A percentile compares a stretch with the other conserved stretches of the same genome.
phyloP scores from a whole-genome alignment of 179 eudicot genomes.

The Beta macrorhiza region DNA sequence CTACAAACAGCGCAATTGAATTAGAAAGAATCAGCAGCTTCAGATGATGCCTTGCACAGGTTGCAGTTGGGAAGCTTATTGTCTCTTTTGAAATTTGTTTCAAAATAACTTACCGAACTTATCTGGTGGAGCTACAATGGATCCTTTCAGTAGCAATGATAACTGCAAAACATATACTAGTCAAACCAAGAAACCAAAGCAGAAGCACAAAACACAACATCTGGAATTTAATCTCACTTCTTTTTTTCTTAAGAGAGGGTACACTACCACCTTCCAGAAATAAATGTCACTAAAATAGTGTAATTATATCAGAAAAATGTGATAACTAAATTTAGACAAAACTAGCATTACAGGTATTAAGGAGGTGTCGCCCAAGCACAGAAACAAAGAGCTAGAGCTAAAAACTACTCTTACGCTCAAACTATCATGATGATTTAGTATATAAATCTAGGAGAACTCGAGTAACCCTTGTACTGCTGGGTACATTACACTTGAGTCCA shows the following conservation, averaged over 20 bases:
- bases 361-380: too few species aligned
- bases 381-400: too few species aligned
- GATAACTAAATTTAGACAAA: too few species aligned
- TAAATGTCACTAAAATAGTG: not conserved
- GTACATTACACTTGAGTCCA: too few species aligned
- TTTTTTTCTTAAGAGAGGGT: not conserved
- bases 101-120: constrained; percentile 65
- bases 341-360: too few species aligned
- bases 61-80: not conserved
- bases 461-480: too few species aligned
- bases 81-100: not conserved
- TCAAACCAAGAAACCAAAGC: not conserved
- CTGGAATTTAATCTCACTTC: not conserved
- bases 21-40: constrained; percentile 15
- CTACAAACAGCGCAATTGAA: constrained; percentile 38
- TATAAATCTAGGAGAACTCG: too few species aligned
- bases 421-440: too few species aligned
- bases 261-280: not conserved
- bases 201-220: not conserved
- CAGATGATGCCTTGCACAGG: constrained; percentile 10
- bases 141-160: constrained; percentile 86
- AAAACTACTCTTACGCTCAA: too few species aligned
- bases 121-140: constrained; percentile 96
- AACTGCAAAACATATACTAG: constrained; percentile 45
- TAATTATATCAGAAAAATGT: too few species aligned